Conservation (phyloP, 331 rosid species). For the Pyrus hybrid region DNA sequence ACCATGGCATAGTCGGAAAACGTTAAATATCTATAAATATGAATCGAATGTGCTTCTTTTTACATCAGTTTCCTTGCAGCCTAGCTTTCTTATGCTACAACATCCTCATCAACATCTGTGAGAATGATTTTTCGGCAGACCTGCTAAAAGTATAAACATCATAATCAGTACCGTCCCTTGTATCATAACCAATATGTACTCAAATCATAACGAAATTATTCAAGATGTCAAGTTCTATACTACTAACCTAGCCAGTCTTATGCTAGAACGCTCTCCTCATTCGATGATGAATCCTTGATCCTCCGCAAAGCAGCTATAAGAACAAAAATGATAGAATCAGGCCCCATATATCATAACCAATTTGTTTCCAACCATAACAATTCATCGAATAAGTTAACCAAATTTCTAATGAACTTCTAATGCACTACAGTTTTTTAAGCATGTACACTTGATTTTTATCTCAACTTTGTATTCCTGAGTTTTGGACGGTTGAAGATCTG, state of each 20-base stretch:
- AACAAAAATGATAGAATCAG: conserved; percentile 6
- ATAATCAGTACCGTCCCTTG: background rate
- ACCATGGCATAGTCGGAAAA: background rate
- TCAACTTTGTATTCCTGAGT: background rate
- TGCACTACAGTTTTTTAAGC: background rate
- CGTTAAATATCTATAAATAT: background rate
- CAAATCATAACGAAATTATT: background rate
- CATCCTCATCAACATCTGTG: conserved; percentile 23
- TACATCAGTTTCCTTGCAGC: background rate
- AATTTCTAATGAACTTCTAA: background rate
- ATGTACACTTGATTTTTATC: background rate
- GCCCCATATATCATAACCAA: background rate
- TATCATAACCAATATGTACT: background rate
- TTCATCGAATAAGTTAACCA: background rate
- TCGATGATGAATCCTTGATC: conserved; percentile 26
- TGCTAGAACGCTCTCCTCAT: conserved; percentile 25
- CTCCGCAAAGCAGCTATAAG: conserved; percentile 24
- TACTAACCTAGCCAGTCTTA: conserved; percentile 11
- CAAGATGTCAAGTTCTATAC: background rate
- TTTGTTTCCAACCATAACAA: background rate
- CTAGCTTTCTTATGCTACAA: conserved; percentile 22
- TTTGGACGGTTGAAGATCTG: conserved; percentile 2
- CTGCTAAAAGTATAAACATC: conserved; percentile 16
- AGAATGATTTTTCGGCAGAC: conserved; percentile 16
- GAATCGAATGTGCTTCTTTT: conserved; percentile 5